Base-by-base conservation (phyloP, 2,329 filamentous ascomycete species). In the Colletotrichum eremochloae region DNA sequence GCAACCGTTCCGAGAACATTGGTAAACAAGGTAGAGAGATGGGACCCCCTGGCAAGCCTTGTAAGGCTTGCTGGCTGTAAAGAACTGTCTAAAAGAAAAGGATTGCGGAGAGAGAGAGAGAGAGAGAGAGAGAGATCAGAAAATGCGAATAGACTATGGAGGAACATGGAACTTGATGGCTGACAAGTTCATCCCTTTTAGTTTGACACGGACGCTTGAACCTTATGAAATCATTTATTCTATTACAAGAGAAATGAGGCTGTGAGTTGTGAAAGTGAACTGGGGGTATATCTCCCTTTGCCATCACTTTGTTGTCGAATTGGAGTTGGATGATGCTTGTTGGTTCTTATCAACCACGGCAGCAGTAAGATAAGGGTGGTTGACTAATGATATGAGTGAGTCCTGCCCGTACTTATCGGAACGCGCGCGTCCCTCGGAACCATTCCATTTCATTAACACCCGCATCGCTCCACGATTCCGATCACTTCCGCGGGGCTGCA, bases 401-500 rank as follows among this genome's bases (percentile, higher is more conserved):
- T 24, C n/a, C 40, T 36, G 31, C n/a, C 40, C 55, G 31, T 31
- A 29, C 63, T 12, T 33, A 29, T 20, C 68, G 68, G 68, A 71
- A 68, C 57, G 40, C 33, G 2, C 33, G 18, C 52, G 5, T 12
- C 57, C 24, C 50, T 68, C 64, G 64, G 68, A 71, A 68, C 64
- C 18, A 66, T 53, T 63, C 36, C 48, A 20, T 31, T 24, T n/a
- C 42, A 29, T 48, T 33, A 48, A 48, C 44, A 36, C 29, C 53
- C 44, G 24, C 36, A 38, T 42, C 42, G 11, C 48, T 42, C 12
- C 36, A 40, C 48, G 48, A 62, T 67, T 71, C 64, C 64, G 68
- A 68, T 42, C 20, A 31, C 24, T 57, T 68, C 68, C 57, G 68
- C 42, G 50, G 68, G 36, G 15, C 61, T 53, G 46, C 42, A 57